phyloP scores from a whole-genome alignment of 495 filamentous ascomycete species.

The Clohesyomyces aquaticus region DNA sequence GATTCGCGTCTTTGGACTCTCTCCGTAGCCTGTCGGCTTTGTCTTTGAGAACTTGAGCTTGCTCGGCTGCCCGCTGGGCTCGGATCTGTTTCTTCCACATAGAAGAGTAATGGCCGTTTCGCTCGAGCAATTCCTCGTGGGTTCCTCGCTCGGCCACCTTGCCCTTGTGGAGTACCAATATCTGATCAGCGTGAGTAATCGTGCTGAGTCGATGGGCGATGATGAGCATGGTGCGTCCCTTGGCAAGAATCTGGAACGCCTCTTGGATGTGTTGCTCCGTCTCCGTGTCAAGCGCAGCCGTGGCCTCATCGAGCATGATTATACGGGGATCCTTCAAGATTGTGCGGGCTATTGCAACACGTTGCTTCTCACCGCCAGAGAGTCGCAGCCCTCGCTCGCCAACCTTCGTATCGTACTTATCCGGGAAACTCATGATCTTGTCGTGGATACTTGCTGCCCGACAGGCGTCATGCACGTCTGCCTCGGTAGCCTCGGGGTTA shows the following conservation, averaged over 20 bases:
- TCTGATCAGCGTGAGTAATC: constrained; percentile 92
- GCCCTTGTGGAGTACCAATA: constrained; percentile 87
- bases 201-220: constrained; percentile 91
- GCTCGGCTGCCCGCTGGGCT: constrained; percentile 79
- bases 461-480: constrained; percentile 87
- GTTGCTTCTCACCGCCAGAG: constrained; percentile 95
- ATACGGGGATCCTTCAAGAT: constrained; percentile 95
- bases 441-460: constrained; percentile 93
- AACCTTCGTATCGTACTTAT: constrained; percentile 88
- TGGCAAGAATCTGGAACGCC: constrained; percentile 75
- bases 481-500: constrained; percentile 80
- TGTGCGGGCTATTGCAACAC: constrained; percentile 93
- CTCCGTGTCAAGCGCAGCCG: constrained; percentile 90
- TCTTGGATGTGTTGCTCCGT: constrained; percentile 96
- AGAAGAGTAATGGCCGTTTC: constrained; percentile 77
- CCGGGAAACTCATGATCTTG: constrained; percentile 90
- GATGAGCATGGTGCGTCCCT: constrained; percentile 82
- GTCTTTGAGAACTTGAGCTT: constrained; percentile 62
- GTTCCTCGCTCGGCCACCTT: constrained; percentile 83
- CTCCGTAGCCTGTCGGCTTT: constrained; percentile 60
- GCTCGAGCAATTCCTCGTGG: constrained; percentile 78
- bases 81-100: constrained; percentile 98
- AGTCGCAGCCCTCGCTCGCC: constrained; percentile 92
- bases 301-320: constrained; percentile 95
- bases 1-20: constrained; percentile 41